Conservation (phyloP, 176 grass and related monocot genomes). For the Leersia perrieri region DNA sequence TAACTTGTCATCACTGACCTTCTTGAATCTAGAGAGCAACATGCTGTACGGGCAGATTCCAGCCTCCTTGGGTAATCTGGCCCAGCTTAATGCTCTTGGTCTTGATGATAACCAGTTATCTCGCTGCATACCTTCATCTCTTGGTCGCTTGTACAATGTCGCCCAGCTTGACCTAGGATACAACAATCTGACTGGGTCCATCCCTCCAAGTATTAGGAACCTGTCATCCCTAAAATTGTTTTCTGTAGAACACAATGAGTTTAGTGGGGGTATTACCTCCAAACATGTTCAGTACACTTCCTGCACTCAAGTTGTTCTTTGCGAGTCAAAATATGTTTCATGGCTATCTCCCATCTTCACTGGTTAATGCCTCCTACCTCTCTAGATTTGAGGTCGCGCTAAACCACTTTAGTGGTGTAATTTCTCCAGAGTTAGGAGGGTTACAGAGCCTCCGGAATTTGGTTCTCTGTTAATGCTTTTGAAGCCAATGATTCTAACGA, state of each 20-base stretch:
- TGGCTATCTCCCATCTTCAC: no score
- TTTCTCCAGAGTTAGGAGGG: slow-evolving; percentile 1
- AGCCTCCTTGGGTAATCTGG: slow-evolving; percentile 5
- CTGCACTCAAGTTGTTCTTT: neutral
- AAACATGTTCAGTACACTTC: neutral
- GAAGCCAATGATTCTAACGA: slow-evolving; percentile 2
- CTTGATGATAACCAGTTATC: slow-evolving; percentile 4
- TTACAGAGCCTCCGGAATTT: neutral
- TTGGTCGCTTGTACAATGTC: neutral
- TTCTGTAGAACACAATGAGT: neutral
- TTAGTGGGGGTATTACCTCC: slow-evolving; percentile 20
- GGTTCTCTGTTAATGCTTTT: neutral
- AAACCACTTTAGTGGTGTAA: slow-evolving; percentile 17
- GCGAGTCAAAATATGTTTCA: slow-evolving; percentile 10
- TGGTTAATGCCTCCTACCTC: slow-evolving; percentile 26
- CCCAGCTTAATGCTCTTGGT: neutral
- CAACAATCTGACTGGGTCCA: neutral
- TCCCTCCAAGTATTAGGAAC: slow-evolving; percentile 30
- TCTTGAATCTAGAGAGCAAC: no score
- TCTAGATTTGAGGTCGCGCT: neutral
- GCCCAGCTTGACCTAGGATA: neutral
- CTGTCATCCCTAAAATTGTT: neutral
- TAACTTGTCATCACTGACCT: no score
- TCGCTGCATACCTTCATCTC: neutral
- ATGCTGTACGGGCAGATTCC: no score